Conservation (phyloP, 1,284 basidiomycete species). For the Boletus austroedulis region DNA sequence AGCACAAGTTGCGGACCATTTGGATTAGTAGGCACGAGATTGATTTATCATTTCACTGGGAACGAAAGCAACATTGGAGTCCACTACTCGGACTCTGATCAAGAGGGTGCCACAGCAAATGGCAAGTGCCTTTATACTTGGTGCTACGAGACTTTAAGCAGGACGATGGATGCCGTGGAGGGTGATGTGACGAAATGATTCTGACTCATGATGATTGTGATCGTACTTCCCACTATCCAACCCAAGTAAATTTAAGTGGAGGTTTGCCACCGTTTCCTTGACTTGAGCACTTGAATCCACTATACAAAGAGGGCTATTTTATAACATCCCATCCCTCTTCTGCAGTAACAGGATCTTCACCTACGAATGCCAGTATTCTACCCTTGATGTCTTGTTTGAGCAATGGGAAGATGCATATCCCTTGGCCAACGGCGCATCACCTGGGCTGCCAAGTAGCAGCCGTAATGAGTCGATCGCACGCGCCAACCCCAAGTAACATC, state of each 20-base stretch:
- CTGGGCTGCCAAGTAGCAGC: too few relatives aligned
- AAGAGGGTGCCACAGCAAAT: constrained; percentile 18
- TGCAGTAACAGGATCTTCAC: too few relatives aligned
- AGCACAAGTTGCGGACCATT: constrained; percentile 49
- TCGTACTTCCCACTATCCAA: neutral
- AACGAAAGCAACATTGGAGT: constrained; percentile 6
- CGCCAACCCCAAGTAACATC: too few relatives aligned
- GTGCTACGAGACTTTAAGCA: constrained; percentile 54
- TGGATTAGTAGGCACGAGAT: constrained; percentile 60
- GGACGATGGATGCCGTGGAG: constrained; percentile 55
- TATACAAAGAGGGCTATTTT: too few relatives aligned
- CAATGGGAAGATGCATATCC: too few relatives aligned
- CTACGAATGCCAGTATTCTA: too few relatives aligned
- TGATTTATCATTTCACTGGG: constrained; percentile 44
- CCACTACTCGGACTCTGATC: constrained; percentile 3
- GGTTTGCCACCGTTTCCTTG: neutral
- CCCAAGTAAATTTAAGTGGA: constrained; percentile 2
- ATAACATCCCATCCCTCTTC: too few relatives aligned
- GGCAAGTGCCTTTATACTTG: constrained; percentile 41
- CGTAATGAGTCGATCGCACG: too few relatives aligned
- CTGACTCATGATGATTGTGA: constrained; percentile 2
- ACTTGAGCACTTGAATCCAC: neutral
- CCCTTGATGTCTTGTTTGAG: too few relatives aligned
- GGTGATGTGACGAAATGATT: constrained; percentile 26
- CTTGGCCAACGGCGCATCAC: too few relatives aligned